Percentiles rank a stretch among this genome's conserved stretches.
phyloP scores from a whole-genome alignment of 257 asterid species.

The Solanum arcanum region DNA sequence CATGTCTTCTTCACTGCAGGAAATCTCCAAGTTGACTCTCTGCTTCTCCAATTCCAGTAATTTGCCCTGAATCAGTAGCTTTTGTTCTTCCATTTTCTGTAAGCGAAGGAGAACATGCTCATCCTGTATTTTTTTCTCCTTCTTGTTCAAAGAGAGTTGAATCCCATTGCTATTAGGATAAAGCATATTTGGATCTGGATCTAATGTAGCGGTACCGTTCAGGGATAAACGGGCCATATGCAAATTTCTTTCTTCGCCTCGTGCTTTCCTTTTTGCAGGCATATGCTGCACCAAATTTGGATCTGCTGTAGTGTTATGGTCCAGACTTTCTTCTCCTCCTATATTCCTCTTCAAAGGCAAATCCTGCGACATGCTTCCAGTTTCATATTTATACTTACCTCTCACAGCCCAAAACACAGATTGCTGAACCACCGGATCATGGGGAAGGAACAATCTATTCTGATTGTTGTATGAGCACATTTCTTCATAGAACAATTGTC shows the following conservation, averaged over 20 bases:
- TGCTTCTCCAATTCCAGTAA: slow-evolving; percentile 25
- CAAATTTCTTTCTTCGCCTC: background rate
- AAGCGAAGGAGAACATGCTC: background rate
- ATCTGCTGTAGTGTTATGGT: background rate
- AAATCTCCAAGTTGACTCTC: slow-evolving; percentile 8
- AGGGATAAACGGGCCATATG: background rate
- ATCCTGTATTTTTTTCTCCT: background rate
- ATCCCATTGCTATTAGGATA: background rate
- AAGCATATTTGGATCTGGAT: background rate
- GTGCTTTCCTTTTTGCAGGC: background rate
- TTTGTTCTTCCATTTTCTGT: slow-evolving; percentile 16
- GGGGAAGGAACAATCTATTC: slow-evolving; percentile 18
- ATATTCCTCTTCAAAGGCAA: slow-evolving; percentile 18
- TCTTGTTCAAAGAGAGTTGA: background rate
- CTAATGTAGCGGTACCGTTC: background rate
- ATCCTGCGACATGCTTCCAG: background rate
- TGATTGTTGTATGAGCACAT: slow-evolving; percentile 36
- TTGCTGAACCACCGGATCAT: slow-evolving; percentile 15
- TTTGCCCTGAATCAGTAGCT: slow-evolving; percentile 14
- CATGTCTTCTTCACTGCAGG: slow-evolving; percentile 13
- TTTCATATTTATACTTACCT: slow-evolving; percentile 2
- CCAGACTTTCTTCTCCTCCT: slow-evolving; percentile 3
- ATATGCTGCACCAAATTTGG: background rate
- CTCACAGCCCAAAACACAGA: slow-evolving; percentile 15
- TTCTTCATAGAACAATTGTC: slow-evolving; percentile 35